Evolutionary conservation across 2,329 filamentous ascomycete genomes (phyloP), one percentile per base, ranked within the genome.

Genomic region (Raffaelea albimanens): DNA sequence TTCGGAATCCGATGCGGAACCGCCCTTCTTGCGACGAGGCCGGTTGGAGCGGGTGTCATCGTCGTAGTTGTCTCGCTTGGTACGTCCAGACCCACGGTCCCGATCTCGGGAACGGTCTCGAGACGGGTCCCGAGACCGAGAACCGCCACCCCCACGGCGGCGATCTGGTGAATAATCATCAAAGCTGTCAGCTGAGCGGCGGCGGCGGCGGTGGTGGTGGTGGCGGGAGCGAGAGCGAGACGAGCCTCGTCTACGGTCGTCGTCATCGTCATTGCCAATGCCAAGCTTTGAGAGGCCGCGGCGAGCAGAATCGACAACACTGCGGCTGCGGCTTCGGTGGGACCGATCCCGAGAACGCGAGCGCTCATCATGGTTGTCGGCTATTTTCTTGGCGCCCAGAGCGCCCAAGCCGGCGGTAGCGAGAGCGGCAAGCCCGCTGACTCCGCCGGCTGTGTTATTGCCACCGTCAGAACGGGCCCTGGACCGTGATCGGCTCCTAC

Each of bases 401-500:
- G 76, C 78, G 46, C 77, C 78, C 3, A 83, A 60, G 19, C 78
- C 79, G 23, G 79, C 79, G 1, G 79, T 80, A 13, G 79, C 78
- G 40, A 83, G 67, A 22, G 78, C 79, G 20, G 79, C 80, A n/a
- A 82, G 70, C 29, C 78, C 76, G 39, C 62, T 66, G 4, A 64
- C 67, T 44, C 72, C 68, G 45, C 67, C 64, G 42, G 69, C 65
- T 20, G 69, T 62, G 34, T 66, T 64, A 29, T 65, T 61, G 44
- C 55, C 53, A 43, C 61, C 59, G 48, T 67, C 63, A 43, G 82
- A 83, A 45, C 80, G 78, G 49, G 76, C 51, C 19, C 77, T 73
- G 3, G 84, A 87, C 44, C 83, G 76, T 23, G 85, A 87, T 41
- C 81, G 80, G 54, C 84, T 87, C 42, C 83, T 75, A 16, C 79